phyloP scores from a whole-genome alignment of 805 yeast species.

The Wickerhamomyces chaumierensis region DNA sequence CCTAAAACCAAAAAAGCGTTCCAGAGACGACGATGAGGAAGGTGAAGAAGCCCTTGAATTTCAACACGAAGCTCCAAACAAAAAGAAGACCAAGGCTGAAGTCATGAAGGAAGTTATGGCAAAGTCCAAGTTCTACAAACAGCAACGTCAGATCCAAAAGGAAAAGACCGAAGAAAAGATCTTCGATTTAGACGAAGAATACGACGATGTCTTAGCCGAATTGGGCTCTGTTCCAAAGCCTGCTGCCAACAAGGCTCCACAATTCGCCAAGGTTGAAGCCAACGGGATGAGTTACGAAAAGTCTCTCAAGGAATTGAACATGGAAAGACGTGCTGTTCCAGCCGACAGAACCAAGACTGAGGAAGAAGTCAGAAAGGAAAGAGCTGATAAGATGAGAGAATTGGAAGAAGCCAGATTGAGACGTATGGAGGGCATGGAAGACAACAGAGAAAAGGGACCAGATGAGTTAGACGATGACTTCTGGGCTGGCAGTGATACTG shows the following conservation, averaged over 20 bases:
- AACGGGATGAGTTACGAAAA: conserved; percentile 44
- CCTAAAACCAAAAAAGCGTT: conserved; percentile 24
- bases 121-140: conserved; percentile 67
- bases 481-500: conserved; percentile 48
- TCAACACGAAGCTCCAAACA: conserved; percentile 32
- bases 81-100: conserved; percentile 71
- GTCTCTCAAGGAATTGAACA: conserved; percentile 52
- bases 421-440: conserved; percentile 65
- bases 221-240: conserved; percentile 25
- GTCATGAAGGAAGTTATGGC: conserved; percentile 82
- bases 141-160: conserved; percentile 60
- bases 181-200: conserved; percentile 60
- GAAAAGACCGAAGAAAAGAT: conserved; percentile 49
- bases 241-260: conserved; percentile 7
- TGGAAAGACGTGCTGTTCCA: conserved; percentile 71
- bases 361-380: conserved; percentile 55
- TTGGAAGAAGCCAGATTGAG: conserved; percentile 57
- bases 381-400: conserved; percentile 44
- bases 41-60: conserved; percentile 22
- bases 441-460: conserved; percentile 36
- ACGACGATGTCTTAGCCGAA: conserved; percentile 57
- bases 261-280: conserved; percentile 23
- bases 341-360: conserved; percentile 73
- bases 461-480: conserved; percentile 62
- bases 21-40: conserved; percentile 20